Percentiles rank a stretch among this genome's conserved stretches.
These are phyloP conservation scores for Thelephora terrestris DNA, from an alignment of 1,284 basidiomycete species.

Conservation along the genomic window DNA sequence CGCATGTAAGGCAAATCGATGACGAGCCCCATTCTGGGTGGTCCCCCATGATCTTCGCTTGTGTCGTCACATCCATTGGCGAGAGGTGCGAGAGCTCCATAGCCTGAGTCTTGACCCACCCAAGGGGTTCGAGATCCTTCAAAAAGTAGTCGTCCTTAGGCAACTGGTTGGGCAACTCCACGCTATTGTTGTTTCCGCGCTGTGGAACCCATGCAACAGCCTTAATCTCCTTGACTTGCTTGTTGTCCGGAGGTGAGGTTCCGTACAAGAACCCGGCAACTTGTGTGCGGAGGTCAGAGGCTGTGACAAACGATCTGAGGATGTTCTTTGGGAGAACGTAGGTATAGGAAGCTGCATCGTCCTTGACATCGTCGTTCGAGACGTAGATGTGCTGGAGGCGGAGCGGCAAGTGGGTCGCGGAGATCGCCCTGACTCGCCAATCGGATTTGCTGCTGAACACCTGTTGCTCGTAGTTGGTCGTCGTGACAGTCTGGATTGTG, in stretches of 20 bases:
- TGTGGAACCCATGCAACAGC: constrained; percentile 95
- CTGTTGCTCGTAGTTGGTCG: constrained; percentile 96
- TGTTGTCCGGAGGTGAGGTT: constrained; percentile 88
- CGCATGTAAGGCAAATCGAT: constrained; percentile 88
- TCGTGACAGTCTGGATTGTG: constrained; percentile 92
- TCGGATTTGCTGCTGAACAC: constrained; percentile 98
- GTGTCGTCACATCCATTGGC: constrained; percentile 90
- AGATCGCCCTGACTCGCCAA: constrained; percentile 96
- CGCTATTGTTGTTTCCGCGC: constrained; percentile 87
- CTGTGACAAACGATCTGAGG: constrained; percentile 88
- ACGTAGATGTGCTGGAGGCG: constrained; percentile 98
- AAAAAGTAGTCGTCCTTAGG: constrained; percentile 92
- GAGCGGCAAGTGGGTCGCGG: constrained; percentile 90
- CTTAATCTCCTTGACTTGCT: constrained; percentile 98
- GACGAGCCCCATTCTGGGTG: constrained; percentile 93
- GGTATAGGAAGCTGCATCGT: constrained; percentile 89
- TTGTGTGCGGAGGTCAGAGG: constrained; percentile 92
- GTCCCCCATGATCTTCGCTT: constrained; percentile 93
- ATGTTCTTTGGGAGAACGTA: constrained; percentile 98
- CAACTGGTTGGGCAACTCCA: constrained; percentile 80
- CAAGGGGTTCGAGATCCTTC: constrained; percentile 90
- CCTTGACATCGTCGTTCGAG: constrained; percentile 97
- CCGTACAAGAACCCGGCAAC: constrained; percentile 95
- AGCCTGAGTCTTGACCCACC: constrained; percentile 97
- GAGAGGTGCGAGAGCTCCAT: constrained; percentile 89